Conservation (phyloP, 805 yeast genomes). For the Sugiyamaella chiloensis region DNA sequence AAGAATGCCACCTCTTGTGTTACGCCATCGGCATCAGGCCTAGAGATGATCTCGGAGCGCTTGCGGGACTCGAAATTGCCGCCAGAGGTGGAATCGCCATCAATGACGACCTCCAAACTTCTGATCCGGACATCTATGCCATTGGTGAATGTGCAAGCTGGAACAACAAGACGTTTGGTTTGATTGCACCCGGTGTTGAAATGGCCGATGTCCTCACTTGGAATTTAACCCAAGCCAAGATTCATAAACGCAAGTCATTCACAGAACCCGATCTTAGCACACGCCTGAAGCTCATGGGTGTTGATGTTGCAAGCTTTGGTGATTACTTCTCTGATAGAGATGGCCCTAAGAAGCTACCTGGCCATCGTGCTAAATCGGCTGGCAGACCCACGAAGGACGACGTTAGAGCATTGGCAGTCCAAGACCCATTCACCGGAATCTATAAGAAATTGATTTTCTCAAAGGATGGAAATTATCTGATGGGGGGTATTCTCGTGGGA, state of each 20-base stretch:
- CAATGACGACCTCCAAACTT: slow-evolving; percentile 5
- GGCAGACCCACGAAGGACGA: slow-evolving; percentile 25
- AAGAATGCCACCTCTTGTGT: slow-evolving; percentile 35
- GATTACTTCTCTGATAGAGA: slow-evolving; percentile 37
- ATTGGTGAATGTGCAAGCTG: slow-evolving; percentile 24
- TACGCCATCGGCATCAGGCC: slow-evolving; percentile 26
- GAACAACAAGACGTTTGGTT: slow-evolving; percentile 37
- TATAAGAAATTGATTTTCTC: slow-evolving; percentile 37
- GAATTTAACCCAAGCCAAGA: slow-evolving; percentile 37
- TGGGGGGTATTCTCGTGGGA: slow-evolving; percentile 40
- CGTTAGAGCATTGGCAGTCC: slow-evolving; percentile 31
- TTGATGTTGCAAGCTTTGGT: slow-evolving; percentile 40
- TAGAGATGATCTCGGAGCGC: slow-evolving; percentile 2
- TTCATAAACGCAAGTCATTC: slow-evolving; percentile 32
- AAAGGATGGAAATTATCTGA: slow-evolving; percentile 36
- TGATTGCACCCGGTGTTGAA: slow-evolving; percentile 40
- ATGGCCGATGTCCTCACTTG: slow-evolving; percentile 39
- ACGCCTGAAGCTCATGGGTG: slow-evolving; percentile 38
- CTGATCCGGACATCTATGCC: slow-evolving; percentile 8
- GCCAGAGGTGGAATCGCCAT: slow-evolving; percentile 3
- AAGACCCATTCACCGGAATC: slow-evolving; percentile 36
- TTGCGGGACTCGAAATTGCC: slow-evolving; percentile 1
- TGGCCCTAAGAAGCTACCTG: slow-evolving; percentile 38
- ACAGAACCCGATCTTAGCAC: slow-evolving; percentile 38
- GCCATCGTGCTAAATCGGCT: slow-evolving; percentile 4